Conservation (phyloP, 768 basidiomycete genomes). For the Suillus lakei region DNA sequence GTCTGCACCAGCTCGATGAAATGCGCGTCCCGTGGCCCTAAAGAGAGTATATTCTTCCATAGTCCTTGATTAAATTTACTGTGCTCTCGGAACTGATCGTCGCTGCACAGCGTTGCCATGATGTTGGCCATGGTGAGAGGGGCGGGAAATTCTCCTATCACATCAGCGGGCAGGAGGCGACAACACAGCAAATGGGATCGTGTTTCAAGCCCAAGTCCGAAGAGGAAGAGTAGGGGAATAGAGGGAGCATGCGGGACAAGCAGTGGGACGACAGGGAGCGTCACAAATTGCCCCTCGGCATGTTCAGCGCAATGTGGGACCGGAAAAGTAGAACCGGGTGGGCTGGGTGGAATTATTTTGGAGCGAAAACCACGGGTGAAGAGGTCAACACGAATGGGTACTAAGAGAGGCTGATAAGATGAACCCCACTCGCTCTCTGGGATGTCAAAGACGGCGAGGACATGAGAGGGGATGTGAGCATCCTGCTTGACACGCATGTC, state of each 20-base stretch:
- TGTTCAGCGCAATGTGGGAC: slow-evolving; percentile 28
- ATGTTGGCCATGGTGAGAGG: slow-evolving; percentile 58
- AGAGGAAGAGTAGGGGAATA: slow-evolving; percentile 61
- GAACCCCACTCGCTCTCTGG: slow-evolving; percentile 33
- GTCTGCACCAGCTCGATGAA: slow-evolving; percentile 56
- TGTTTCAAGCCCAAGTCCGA: slow-evolving; percentile 56
- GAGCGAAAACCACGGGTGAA: slow-evolving; percentile 46
- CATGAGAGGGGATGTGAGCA: slow-evolving; percentile 58
- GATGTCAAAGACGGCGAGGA: slow-evolving; percentile 51
- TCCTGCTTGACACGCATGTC: slow-evolving; percentile 53
- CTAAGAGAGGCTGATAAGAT: slow-evolving; percentile 45
- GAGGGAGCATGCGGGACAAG: slow-evolving; percentile 58
- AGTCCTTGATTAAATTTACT: slow-evolving; percentile 57
- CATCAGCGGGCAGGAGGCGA: slow-evolving; percentile 55
- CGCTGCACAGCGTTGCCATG: slow-evolving; percentile 47
- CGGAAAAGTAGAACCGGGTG: slow-evolving; percentile 40
- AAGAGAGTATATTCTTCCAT: slow-evolving; percentile 65
- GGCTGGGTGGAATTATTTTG: slow-evolving; percentile 38
- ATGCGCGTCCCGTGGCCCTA: slow-evolving; percentile 51
- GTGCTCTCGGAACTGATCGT: slow-evolving; percentile 37
- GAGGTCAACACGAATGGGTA: slow-evolving; percentile 56
- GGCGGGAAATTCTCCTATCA: slow-evolving; percentile 64
- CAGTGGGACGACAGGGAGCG: slow-evolving; percentile 54
- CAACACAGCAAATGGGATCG: slow-evolving; percentile 51
- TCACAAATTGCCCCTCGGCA: slow-evolving; percentile 39